Evolutionary conservation across 495 filamentous ascomycete species (phyloP).

Genomic region (Aspergillus kassunensis): DNA sequence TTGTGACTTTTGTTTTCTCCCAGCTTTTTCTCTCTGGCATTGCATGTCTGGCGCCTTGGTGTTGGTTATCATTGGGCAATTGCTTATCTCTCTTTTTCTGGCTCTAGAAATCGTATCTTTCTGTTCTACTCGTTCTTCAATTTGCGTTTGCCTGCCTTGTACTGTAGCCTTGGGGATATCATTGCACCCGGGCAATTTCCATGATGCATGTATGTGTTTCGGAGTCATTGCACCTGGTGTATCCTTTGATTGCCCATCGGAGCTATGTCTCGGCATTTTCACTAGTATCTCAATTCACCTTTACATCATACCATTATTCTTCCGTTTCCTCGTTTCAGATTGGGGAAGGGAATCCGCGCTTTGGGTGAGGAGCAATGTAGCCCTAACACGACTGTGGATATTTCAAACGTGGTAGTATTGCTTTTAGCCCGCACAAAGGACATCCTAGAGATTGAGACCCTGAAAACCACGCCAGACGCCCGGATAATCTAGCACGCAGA

Average conservation of each 20-base stretch:
- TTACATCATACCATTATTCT: not conserved
- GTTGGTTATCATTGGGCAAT: slow-evolving; percentile 16
- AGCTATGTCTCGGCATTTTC: slow-evolving; percentile 13
- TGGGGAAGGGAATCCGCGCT: too few relatives aligned
- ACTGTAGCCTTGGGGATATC: slow-evolving; percentile 12
- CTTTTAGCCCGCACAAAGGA: slow-evolving; percentile 17
- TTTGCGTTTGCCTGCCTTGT: slow-evolving; percentile 12
- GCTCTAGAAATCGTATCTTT: slow-evolving; percentile 17
- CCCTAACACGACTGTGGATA: too few relatives aligned
- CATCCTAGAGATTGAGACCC: slow-evolving; percentile 13
- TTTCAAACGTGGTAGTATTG: slow-evolving; percentile 11
- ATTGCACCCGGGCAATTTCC: slow-evolving; percentile 6
- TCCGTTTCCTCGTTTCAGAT: too few relatives aligned
- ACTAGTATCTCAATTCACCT: slow-evolving; percentile 3
- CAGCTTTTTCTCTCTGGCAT: not conserved
- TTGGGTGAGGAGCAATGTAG: too few relatives aligned
- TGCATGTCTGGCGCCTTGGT: slow-evolving; percentile 27
- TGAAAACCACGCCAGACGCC: slow-evolving; percentile 29
- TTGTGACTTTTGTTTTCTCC: not conserved
- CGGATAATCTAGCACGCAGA: slow-evolving; percentile 19
- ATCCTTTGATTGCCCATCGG: slow-evolving; percentile 12
- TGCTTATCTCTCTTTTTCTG: slow-evolving; percentile 9
- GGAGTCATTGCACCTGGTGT: slow-evolving; percentile 4
- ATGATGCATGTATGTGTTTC: slow-evolving; percentile 16
- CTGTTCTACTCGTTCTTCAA: not conserved